These are phyloP conservation scores for Heterobasidion occidentale DNA, from an alignment of 1,284 basidiomycete species.

Conservation along the genomic window DNA sequence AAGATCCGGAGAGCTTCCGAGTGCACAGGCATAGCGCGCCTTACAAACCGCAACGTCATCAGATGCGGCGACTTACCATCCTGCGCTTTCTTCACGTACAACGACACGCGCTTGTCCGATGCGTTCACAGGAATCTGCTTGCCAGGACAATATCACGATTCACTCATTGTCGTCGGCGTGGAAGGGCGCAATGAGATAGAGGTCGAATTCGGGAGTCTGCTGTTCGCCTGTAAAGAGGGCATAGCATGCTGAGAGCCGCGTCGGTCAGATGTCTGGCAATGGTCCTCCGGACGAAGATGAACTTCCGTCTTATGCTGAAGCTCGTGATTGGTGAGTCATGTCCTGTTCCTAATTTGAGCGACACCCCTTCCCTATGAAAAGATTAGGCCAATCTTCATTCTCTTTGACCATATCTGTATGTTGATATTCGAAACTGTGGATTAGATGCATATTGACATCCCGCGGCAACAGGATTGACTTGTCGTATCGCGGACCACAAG, in stretches of 20 bases:
- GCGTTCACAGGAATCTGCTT: conserved; percentile 55
- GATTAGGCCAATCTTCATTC: too few species aligned
- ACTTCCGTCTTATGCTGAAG: conserved; percentile 21
- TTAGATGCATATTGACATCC: too few species aligned
- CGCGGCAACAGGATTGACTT: too few species aligned
- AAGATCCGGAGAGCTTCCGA: conserved; percentile 54
- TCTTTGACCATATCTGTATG: too few species aligned
- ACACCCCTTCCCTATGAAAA: too few species aligned
- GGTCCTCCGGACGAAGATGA: conserved; percentile 19
- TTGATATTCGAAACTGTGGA: too few species aligned
- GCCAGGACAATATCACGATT: conserved; percentile 41
- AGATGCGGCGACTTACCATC: conserved; percentile 53
- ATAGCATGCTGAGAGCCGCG: conserved; percentile 51
- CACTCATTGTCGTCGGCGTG: conserved; percentile 58
- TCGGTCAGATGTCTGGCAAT: conserved; percentile 28
- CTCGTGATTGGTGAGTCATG: too few species aligned
- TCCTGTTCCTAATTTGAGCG: too few species aligned
- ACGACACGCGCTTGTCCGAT: conserved; percentile 46
- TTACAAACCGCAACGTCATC: conserved; percentile 39
- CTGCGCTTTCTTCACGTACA: conserved; percentile 57
- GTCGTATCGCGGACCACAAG: too few species aligned
- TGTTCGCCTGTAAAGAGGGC: conserved; percentile 54
- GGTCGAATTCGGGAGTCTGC: conserved; percentile 56
- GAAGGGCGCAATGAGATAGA: conserved; percentile 45
- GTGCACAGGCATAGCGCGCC: conserved; percentile 24